Evolutionary conservation across 805 yeast species (phyloP), one percentile per base, ranked within the genome.

Genomic region (Pichia gijzeniarum): DNA sequence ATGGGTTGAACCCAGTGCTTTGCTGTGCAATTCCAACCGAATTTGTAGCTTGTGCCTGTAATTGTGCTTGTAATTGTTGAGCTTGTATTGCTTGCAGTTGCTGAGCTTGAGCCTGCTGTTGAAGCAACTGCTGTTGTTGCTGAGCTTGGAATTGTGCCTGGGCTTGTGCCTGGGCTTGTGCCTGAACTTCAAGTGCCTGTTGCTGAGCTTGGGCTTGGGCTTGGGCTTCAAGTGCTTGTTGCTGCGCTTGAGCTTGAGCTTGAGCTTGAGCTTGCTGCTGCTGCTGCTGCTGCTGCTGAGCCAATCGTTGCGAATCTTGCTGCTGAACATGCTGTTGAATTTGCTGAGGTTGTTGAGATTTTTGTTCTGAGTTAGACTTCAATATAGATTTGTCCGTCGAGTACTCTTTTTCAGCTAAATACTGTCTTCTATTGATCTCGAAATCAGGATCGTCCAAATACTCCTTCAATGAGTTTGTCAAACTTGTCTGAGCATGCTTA

Each of bases 401-500:
- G 19, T 64, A 70, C 42, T 69, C 73, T 63, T 77, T 80, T 56
- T 85, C 91, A 34, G 79, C 79, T 50, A 87, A 64, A 57, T 85
- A 88, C 58, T 85, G 95, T 48, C 80, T 69, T 61, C 95, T 76
- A 60, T 86, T 88, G 8, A 68, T 65, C 54, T 88, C 96, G 64
- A 88, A 88, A 54, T 82, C 81, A 8, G 90, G 88, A 59, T 91
- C 97, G 53, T 81, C 76, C 53, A 93, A 68, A 62, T 91, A 95
- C 55, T 90, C 96, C 60, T 88, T 93, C 50, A 93, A 74, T 13
- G 95, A 82, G 30, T 80, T 74, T 3, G 95, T 85, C 52, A 93
- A 72, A 21, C 95, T 93, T 2, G 97, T 90, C 19, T 97, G 97
- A 1, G 98, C 98, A 65, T 93, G 99, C 61, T 87, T 87, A 50